Conservation (phyloP, 164 flowering plant species). For the Vitis amurensis region DNA sequence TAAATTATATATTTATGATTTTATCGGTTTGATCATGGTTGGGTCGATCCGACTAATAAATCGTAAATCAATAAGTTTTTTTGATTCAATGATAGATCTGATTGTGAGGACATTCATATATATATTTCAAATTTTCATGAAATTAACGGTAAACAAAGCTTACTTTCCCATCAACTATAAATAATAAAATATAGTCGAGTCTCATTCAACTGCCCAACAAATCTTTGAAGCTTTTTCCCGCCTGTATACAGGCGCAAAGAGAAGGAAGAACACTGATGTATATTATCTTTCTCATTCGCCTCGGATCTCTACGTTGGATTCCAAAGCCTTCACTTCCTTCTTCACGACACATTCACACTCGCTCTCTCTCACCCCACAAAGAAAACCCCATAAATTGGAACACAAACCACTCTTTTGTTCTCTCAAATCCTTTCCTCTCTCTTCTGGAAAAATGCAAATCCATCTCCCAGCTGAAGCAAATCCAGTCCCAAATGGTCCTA, state of each 20-base stretch:
- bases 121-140: too few relatives aligned
- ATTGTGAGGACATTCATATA: too few relatives aligned
- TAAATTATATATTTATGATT: too few relatives aligned
- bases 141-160: too few relatives aligned
- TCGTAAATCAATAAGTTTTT: too few relatives aligned
- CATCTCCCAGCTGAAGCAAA: constrained; percentile 50
- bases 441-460: constrained; percentile 53
- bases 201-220: too few relatives aligned
- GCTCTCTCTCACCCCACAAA: constrained; percentile 26
- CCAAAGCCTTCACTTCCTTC: constrained; percentile 4
- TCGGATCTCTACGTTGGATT: not conserved
- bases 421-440: constrained; percentile 41
- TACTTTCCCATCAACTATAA: too few relatives aligned
- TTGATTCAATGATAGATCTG: too few relatives aligned
- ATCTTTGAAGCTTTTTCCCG: constrained; percentile 1
- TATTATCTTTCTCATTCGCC: constrained; percentile 2
- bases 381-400: constrained; percentile 33
- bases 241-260: not conserved
- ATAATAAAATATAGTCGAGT: too few relatives aligned
- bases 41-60: too few relatives aligned
- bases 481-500: constrained; percentile 56
- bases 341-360: constrained; percentile 14
- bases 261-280: constrained; percentile 9
- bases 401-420: constrained; percentile 27
- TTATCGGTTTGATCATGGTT: too few relatives aligned